Conservation (phyloP, 768 basidiomycete species). For the Suillus sp. region DNA sequence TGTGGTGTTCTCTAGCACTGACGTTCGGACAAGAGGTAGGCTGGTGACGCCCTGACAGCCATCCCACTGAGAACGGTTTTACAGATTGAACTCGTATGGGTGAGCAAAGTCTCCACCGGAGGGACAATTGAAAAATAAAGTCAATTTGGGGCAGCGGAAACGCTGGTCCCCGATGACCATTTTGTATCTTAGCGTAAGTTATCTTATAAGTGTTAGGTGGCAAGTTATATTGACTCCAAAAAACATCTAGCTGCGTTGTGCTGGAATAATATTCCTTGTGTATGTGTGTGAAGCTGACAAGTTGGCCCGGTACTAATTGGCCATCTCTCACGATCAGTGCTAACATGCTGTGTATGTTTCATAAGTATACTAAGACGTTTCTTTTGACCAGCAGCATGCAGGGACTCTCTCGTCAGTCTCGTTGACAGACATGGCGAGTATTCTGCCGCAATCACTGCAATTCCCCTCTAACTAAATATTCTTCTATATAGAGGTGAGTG, state of each 20-base stretch:
- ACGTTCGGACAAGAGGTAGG: not conserved
- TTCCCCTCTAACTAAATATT: not conserved
- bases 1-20: not conserved
- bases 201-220: not conserved
- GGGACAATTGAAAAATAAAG: not conserved
- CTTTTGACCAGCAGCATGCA: not conserved
- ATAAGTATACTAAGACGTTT: too few species aligned
- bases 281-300: not conserved
- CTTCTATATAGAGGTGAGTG: not conserved
- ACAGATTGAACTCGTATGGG: constrained; percentile 1
- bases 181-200: not conserved
- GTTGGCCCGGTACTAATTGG: not conserved
- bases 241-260: not conserved
- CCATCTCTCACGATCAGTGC: not conserved
- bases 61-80: not conserved
- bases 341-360: not conserved
- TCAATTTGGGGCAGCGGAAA: not conserved
- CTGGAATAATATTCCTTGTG: not conserved
- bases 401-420: not conserved
- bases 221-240: not conserved
- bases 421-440: not conserved
- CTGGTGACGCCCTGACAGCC: not conserved
- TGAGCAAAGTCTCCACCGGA: not conserved
- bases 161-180: not conserved
- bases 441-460: not conserved